Percentiles rank a stretch among this genome's conserved stretches.
phyloP scores from a whole-genome alignment of 192 early-diverging fungal genomes.

The Coemansia sp. region DNA sequence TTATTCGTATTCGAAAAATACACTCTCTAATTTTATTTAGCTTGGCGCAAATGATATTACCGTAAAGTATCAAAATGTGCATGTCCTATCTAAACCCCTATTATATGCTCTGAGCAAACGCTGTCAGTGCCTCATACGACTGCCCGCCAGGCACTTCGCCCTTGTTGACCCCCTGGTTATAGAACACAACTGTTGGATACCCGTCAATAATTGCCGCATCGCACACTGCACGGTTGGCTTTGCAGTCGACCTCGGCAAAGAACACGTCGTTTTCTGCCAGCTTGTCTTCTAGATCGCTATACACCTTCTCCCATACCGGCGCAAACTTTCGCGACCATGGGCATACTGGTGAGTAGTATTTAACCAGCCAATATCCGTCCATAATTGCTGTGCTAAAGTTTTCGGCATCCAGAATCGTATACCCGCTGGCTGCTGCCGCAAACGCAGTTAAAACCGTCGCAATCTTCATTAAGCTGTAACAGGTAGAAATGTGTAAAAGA shows the following conservation, averaged over 20 bases:
- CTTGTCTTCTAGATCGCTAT: slow-evolving; percentile 28
- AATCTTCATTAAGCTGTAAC: slow-evolving; percentile 27
- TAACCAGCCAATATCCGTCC: slow-evolving; percentile 52
- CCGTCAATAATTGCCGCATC: slow-evolving; percentile 43
- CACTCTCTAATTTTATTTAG: no score
- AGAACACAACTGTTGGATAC: slow-evolving; percentile 51
- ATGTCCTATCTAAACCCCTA: background rate
- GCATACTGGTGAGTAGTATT: slow-evolving; percentile 54
- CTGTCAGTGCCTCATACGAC: slow-evolving; percentile 28
- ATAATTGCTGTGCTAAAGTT: slow-evolving; percentile 41
- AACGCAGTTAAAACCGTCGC: slow-evolving; percentile 18
- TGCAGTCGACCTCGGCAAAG: slow-evolving; percentile 54
- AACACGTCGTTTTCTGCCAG: slow-evolving; percentile 32
- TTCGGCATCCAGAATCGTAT: slow-evolving; percentile 38
- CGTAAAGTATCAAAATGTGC: background rate
- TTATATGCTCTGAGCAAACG: slow-evolving; percentile 35
- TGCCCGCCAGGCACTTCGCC: slow-evolving; percentile 53
- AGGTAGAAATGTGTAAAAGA: background rate
- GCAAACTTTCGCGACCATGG: slow-evolving; percentile 53
- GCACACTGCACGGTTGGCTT: slow-evolving; percentile 41
- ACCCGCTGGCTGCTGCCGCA: slow-evolving; percentile 40
- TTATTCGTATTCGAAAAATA: no score
- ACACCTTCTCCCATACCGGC: slow-evolving; percentile 53
- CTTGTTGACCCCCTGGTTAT: slow-evolving; percentile 41
- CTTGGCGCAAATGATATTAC: background rate